These are phyloP conservation scores for Saccharum spontaneum DNA, from an alignment of 176 grass and related monocot species.

Conservation along the genomic window DNA sequence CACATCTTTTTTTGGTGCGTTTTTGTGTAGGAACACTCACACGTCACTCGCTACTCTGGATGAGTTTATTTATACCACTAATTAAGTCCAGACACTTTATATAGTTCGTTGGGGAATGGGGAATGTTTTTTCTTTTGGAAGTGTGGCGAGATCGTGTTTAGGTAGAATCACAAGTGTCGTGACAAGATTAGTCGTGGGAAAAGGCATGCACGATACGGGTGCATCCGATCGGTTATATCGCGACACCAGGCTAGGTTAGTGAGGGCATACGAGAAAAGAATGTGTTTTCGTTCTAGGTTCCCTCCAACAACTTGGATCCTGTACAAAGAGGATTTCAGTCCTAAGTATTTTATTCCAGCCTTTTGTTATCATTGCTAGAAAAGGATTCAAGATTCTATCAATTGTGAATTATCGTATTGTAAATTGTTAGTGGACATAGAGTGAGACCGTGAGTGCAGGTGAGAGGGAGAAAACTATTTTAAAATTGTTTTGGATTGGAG, in stretches of 20 bases:
- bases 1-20: background rate
- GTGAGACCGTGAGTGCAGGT: no score
- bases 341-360: background rate
- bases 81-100: background rate
- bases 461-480: no score
- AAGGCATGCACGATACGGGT: background rate
- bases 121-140: background rate
- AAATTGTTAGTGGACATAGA: background rate
- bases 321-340: no score
- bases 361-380: background rate
- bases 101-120: background rate
- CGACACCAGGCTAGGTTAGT: no score
- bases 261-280: background rate
- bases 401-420: background rate
- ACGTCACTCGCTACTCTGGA: background rate
- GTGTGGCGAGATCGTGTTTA: background rate
- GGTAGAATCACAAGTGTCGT: slow-evolving; percentile 16
- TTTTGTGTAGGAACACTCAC: background rate
- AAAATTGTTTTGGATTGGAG: no score
- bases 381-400: background rate
- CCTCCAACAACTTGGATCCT: background rate
- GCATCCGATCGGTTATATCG: background rate
- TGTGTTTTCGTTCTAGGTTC: background rate
- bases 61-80: background rate
- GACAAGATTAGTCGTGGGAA: background rate